Base-by-base conservation (phyloP, 2,329 filamentous ascomycete species). In the Fusarium nisikadoi region DNA sequence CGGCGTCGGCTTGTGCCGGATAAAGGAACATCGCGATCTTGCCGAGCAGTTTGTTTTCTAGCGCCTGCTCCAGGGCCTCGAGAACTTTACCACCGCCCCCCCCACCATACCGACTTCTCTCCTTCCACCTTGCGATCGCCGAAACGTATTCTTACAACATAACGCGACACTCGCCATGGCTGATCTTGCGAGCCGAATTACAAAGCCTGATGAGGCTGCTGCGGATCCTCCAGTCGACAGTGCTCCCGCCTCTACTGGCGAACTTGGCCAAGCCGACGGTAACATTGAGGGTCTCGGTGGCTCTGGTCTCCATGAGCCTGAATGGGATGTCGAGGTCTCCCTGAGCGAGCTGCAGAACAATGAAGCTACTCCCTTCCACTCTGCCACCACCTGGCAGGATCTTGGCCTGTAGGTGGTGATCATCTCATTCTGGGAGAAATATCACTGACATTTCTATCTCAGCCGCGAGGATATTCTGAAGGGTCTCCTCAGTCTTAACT, bases 281-380 rank as follows among this genome's bases (percentile, higher is more conserved):
- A 76, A 80, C 49, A 76, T 79, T 41, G 80, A 81, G 50, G 68
- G 74, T 31, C 75, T 81, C 25, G 81, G 81, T 42, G 89, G 87
- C 60, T 89, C 89, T 42, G 85, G 84, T 52, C 84, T 91, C 33
- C 81, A 88, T 50, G 93, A 98, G 81, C 90, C 91, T 8, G 91
- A 93, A 65, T 97, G 93, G 82, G 92, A 96, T 74, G 95, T 99
- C 74, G 92, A 97, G 79, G 94, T 99, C 76, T 96, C 95, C 82
- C 89, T 98, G 65, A 95, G 92, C 77, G 94, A 97, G 79, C 87
- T 97, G 59, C 94, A 98, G 82, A 89, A 90, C 35, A 94, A 98
- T 79, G 90, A 93, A 16, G 92, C 94, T 77, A 95, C 94, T 79
- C 95, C 95, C 16, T 89, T 98, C 29, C 96, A 91, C 81, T 98